phyloP scores from a whole-genome alignment of 495 filamentous ascomycete species.

The Penicillium atrosanguineum region DNA sequence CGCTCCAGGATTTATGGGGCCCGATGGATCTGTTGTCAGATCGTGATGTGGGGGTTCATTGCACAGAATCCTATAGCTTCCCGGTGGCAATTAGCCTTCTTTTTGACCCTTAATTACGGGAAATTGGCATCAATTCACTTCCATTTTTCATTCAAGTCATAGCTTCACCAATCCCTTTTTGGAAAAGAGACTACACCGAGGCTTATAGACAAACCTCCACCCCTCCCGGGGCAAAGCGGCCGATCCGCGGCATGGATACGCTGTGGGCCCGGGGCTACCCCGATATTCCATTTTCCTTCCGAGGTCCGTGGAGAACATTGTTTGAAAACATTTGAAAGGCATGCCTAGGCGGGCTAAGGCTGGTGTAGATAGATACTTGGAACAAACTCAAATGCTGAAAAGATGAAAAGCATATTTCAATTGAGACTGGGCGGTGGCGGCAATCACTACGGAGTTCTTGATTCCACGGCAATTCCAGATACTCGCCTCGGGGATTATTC shows the following conservation, averaged over 20 bases:
- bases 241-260: too few relatives aligned
- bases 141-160: too few relatives aligned
- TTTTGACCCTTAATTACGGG: too few relatives aligned
- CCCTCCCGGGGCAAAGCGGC: too few relatives aligned
- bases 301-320: background rate
- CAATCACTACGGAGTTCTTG: background rate
- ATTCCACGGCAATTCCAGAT: too few relatives aligned
- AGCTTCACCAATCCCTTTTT: too few relatives aligned
- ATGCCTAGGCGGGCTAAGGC: too few relatives aligned
- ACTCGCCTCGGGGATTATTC: background rate
- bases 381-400: background rate
- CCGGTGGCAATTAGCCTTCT: too few relatives aligned
- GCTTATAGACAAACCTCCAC: too few relatives aligned
- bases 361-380: too few relatives aligned
- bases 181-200: too few relatives aligned
- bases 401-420: background rate
- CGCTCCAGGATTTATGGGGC: conserved; percentile 3
- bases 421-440: background rate
- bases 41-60: conserved; percentile 8
- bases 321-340: background rate
- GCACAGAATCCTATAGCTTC: background rate
- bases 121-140: too few relatives aligned
- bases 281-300: background rate
- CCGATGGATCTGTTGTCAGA: conserved; percentile 19
- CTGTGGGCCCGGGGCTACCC: conserved; percentile 7